Evolutionary conservation across 306 rosid species (phyloP), one percentile per base, ranked within the genome.

Genomic region (Trifolium fragiferum): DNA sequence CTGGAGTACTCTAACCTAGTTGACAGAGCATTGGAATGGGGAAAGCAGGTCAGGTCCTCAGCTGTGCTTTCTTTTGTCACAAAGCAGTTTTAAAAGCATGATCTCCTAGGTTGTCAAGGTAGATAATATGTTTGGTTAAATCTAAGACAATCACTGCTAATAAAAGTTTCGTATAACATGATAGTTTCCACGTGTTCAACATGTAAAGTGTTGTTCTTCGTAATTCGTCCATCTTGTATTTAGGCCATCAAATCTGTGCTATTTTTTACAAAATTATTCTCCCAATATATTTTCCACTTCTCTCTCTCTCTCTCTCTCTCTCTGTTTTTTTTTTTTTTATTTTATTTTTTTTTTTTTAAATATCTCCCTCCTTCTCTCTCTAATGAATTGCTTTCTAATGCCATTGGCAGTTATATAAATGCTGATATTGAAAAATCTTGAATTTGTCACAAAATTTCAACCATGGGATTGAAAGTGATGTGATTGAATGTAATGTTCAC

Each of bases 1-100:
- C 82, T 94, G 70, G 99, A 94, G 83, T 94, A 94, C 85, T 94
- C 99, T 10, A 82, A 86, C 85, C 85, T 94, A 85, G 98, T 94
- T 76, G 99, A 94, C 85, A 87, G 83, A 81, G 99, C 99, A 54
- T 74, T 79, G 70, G 96, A 86, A 81, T 92, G 97, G 99, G 97
- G 97, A 84, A 94, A 90, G 86, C 96, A 92, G 97, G 99, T 92
- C 82, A 86, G 91, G 57, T 82, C 81, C 79, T 87, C 79, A 53
- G 80, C 70, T 72, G 80, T 82, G 77, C 86, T 76, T 85, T 82
- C 79, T 47, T 76, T 77, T 75, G 73, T 59, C 84, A 43, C 78
- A 85, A 80, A 82, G 83, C 78, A 67, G 85, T 82, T 81, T 80
- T 76, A 77, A 84, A 74, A 81, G 81, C 81, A 80, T 87, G 81